A percentile compares a stretch with the other conserved stretches of the same genome.
phyloP scores from a whole-genome alignment of 495 filamentous ascomycete species.

The Ramalina intermedia region DNA sequence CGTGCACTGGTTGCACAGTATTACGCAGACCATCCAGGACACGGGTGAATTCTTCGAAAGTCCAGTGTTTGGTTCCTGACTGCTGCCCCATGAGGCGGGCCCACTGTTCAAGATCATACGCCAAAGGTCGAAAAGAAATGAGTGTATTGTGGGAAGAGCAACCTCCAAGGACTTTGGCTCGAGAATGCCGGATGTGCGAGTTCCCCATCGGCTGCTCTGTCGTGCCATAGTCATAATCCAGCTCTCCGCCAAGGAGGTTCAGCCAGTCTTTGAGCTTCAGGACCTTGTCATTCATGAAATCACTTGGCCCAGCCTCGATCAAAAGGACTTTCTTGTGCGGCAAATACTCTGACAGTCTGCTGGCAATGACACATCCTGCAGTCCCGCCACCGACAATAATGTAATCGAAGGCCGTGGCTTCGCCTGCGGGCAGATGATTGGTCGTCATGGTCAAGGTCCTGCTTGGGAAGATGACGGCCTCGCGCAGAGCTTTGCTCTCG shows the following conservation, averaged over 20 bases:
- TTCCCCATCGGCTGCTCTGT: slow-evolving; percentile 76
- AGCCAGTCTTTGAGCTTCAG: slow-evolving; percentile 72
- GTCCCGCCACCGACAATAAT: slow-evolving; percentile 79
- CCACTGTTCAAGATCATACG: slow-evolving; percentile 66
- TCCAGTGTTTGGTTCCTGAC: slow-evolving; percentile 58
- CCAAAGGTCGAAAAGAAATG: slow-evolving; percentile 72
- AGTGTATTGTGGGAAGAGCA: slow-evolving; percentile 81
- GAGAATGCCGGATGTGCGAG: slow-evolving; percentile 69
- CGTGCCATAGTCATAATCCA: slow-evolving; percentile 79
- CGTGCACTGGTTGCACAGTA: slow-evolving; percentile 65
- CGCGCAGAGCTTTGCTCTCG: too few species aligned
- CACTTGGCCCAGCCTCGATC: slow-evolving; percentile 49
- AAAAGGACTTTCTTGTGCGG: slow-evolving; percentile 50
- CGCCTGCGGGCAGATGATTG: slow-evolving; percentile 26
- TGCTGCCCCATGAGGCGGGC: slow-evolving; percentile 31
- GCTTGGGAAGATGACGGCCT: too few species aligned
- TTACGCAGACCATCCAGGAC: slow-evolving; percentile 63
- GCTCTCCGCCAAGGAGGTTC: slow-evolving; percentile 58
- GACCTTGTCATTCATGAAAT: slow-evolving; percentile 52
- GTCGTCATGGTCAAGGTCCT: slow-evolving; percentile 10
- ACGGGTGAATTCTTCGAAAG: slow-evolving; percentile 61
- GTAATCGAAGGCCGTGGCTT: slow-evolving; percentile 64
- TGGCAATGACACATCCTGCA: slow-evolving; percentile 74
- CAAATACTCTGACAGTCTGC: slow-evolving; percentile 50
- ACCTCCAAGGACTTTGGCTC: slow-evolving; percentile 72